Conservation (phyloP, 306 rosid genomes). For the Dalbergia cochinchinensis region DNA sequence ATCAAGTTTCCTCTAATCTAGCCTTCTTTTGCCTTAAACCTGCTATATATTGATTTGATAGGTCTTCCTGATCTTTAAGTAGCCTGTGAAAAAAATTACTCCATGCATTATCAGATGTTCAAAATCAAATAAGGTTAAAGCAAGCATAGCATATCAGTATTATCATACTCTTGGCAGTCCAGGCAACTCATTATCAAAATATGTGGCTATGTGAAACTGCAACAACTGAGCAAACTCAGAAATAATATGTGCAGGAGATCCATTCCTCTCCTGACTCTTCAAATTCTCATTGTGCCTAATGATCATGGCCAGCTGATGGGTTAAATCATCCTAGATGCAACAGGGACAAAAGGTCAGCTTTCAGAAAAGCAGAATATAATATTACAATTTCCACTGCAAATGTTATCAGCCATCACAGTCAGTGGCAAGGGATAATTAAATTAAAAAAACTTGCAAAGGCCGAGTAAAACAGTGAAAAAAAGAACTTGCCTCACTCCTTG, state of each 20-base stretch:
- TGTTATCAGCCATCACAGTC: not conserved
- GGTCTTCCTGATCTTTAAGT: slow-evolving; percentile 99
- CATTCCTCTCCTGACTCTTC: slow-evolving; percentile 92
- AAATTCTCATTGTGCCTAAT: slow-evolving; percentile 95
- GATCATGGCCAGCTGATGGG: slow-evolving; percentile 98
- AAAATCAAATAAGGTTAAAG: slow-evolving; percentile 16
- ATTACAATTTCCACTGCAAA: not conserved
- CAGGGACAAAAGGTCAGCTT: slow-evolving; percentile 41
- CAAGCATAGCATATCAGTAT: slow-evolving; percentile 14
- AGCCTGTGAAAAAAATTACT: slow-evolving; percentile 56
- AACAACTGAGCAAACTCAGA: slow-evolving; percentile 95
- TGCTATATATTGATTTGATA: slow-evolving; percentile 95
- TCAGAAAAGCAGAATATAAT: not conserved
- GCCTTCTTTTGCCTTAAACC: slow-evolving; percentile 99
- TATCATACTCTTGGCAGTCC: slow-evolving; percentile 82
- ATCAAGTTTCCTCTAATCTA: slow-evolving; percentile 97
- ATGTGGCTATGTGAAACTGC: slow-evolving; percentile 97
- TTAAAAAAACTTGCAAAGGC: slow-evolving; percentile 27
- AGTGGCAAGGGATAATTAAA: slow-evolving; percentile 37
- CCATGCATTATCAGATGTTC: slow-evolving; percentile 1
- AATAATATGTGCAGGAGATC: slow-evolving; percentile 96
- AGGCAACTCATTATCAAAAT: slow-evolving; percentile 95
- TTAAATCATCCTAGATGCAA: slow-evolving; percentile 82
- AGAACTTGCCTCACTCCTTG: slow-evolving; percentile 92
- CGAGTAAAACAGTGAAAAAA: not conserved